Conservation (phyloP, 768 basidiomycete genomes). For the Sarcodon sp. region DNA sequence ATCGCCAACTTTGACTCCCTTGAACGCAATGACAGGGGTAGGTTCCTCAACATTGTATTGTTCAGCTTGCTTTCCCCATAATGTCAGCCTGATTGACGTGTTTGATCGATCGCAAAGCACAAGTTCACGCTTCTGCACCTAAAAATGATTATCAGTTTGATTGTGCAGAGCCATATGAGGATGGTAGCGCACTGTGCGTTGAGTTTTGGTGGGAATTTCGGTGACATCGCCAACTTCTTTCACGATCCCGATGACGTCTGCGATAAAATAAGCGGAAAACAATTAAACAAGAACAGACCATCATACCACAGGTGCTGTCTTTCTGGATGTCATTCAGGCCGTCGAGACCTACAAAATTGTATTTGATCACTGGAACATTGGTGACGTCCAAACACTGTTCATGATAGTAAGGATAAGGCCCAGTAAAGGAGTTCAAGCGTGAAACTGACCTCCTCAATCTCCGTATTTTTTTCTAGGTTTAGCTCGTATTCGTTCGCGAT, state of each 20-base stretch:
- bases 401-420: slow-evolving; percentile 3
- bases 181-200: slow-evolving; percentile 34
- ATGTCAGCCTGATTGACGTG: slow-evolving; percentile 69
- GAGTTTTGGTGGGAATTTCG: slow-evolving; percentile 66
- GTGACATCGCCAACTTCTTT: slow-evolving; percentile 60
- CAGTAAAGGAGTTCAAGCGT: not conserved
- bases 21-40: slow-evolving; percentile 81
- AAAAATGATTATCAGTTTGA: not conserved
- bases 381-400: slow-evolving; percentile 65
- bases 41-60: slow-evolving; percentile 25
- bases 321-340: slow-evolving; percentile 53
- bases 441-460: slow-evolving; percentile 64
- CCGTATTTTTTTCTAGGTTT: slow-evolving; percentile 69
- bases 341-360: slow-evolving; percentile 61
- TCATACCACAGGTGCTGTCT: slow-evolving; percentile 74
- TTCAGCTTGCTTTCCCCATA: slow-evolving; percentile 96
- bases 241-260: slow-evolving; percentile 83
- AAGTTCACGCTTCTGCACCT: slow-evolving; percentile 86
- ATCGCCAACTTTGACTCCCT: slow-evolving; percentile 87
- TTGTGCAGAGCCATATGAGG: not conserved
- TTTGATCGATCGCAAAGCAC: slow-evolving; percentile 77
- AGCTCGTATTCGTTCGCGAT: slow-evolving; percentile 90
- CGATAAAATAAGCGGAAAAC: not conserved
- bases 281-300: not conserved
- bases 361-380: slow-evolving; percentile 73